Conservation (phyloP, 768 basidiomycete genomes). For the Leucogyrophana mollusca region DNA sequence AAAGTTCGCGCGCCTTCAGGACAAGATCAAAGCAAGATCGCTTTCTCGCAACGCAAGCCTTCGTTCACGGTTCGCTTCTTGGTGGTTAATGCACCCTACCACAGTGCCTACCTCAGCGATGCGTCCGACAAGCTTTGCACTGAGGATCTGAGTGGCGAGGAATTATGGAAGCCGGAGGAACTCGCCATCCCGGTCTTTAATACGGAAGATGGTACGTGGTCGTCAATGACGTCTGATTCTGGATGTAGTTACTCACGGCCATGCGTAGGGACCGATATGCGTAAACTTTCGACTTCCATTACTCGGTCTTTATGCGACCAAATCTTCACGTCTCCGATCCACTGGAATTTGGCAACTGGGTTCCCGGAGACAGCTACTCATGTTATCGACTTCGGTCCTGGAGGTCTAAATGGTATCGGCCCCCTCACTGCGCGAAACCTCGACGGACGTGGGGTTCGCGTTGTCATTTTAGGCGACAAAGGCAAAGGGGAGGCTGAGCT, state of each 20-base stretch:
- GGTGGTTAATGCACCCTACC: conserved; percentile 95
- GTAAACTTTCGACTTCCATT: conserved; percentile 63
- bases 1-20: conserved; percentile 87
- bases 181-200: conserved; percentile 85
- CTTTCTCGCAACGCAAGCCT: conserved; percentile 93
- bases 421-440: conserved; percentile 86
- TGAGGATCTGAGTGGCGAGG: conserved; percentile 76
- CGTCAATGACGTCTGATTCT: too few relatives aligned
- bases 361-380: conserved; percentile 93
- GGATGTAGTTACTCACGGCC: conserved; percentile 6
- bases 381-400: conserved; percentile 95
- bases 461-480: conserved; percentile 88
- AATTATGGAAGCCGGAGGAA: conserved; percentile 70
- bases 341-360: conserved; percentile 88
- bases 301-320: conserved; percentile 90
- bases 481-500: conserved; percentile 87
- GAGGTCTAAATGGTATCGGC: conserved; percentile 91
- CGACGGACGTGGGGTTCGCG: conserved; percentile 90
- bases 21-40: conserved; percentile 89
- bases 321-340: conserved; percentile 88
- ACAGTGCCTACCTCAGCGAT: conserved; percentile 79
- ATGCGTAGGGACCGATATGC: conserved; percentile 87
- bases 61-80: conserved; percentile 93
- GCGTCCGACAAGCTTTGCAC: conserved; percentile 73
- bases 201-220: conserved; percentile 81